These are phyloP conservation scores for Saturnispora serradocipensis DNA, from an alignment of 805 yeast species.

Conservation along the genomic window DNA sequence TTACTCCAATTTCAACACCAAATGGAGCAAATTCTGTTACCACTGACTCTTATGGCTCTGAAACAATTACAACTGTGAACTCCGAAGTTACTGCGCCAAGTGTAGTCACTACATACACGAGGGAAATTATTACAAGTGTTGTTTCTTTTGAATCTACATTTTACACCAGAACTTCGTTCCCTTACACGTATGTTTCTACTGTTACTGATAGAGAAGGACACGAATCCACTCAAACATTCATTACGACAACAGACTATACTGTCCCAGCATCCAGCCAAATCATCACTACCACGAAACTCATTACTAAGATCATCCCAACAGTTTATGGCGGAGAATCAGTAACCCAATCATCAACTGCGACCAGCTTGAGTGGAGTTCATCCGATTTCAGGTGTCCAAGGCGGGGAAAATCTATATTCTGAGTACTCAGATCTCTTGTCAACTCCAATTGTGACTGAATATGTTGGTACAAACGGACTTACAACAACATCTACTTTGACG, in stretches of 20 bases:
- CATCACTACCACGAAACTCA: background rate
- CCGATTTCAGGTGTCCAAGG: background rate
- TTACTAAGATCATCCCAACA: background rate
- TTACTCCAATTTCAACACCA: no score
- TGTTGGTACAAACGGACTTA: background rate
- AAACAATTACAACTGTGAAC: background rate
- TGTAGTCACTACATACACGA: background rate
- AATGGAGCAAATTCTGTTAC: no score
- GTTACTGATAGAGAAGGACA: background rate
- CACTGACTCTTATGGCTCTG: background rate
- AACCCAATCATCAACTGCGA: background rate
- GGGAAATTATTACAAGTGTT: background rate
- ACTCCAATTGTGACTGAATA: background rate
- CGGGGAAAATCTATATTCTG: background rate
- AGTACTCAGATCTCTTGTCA: background rate
- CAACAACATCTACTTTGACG: background rate
- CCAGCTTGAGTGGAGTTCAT: background rate
- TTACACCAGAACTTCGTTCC: background rate
- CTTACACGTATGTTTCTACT: background rate
- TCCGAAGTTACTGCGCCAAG: background rate
- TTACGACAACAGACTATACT: background rate
- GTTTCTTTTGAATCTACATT: background rate
- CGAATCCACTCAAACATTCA: background rate
- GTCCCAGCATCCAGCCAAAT: background rate
- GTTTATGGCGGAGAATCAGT: background rate